Base-by-base conservation (phyloP, 2,329 filamentous ascomycete genomes). In the Chalaropsis ovoidea region DNA sequence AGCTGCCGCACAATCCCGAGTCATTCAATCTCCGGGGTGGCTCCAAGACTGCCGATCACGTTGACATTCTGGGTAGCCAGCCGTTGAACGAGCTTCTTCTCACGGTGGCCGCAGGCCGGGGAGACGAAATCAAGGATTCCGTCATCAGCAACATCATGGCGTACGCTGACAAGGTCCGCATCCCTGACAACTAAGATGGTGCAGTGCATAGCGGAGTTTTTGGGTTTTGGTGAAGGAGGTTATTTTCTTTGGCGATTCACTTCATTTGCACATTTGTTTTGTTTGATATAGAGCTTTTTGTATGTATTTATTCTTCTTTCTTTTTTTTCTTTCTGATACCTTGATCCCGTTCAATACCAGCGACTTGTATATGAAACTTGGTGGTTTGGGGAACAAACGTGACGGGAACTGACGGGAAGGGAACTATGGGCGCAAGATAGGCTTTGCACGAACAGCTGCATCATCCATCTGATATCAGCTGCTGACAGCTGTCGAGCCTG, bases 1-100 rank as follows among this genome's bases (percentile, higher is more conserved):
- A 99, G 77, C 99, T 99, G 94, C 89, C 87, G 0, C 94, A 99
- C 73, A 92, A 97, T 72, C 94, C 94, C 0, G 93, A 96, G 71
- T 79, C 90, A 19, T 99, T 96, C 74, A 93, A 86, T 70, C 90
- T 94, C 0, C 80, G 94, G 64, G 85, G 85, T 19, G 85, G 84
- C 0, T 83, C 84, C 27, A 84, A 84, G 68, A 85, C 82, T 68
- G 92, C 91, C 15, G 94, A 99, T 73, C 94, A 99, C 72, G 94
- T 99, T 62, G 94, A 99, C 73, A 99, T 99, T 67, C 80, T 99
- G 2, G 94, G 94, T 0, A 80, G 94, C 39, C 86, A 91, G 70
- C 90, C 85, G 41, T 80, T 99, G 31, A 99, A 99, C 72, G 94
- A 99, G 75, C 77, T 97, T 62, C 87, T 99, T 61, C 76, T 99